Evolutionary conservation across 208 protist genomes (phyloP).

Genomic region (Trypanosoma grayi): DNA sequence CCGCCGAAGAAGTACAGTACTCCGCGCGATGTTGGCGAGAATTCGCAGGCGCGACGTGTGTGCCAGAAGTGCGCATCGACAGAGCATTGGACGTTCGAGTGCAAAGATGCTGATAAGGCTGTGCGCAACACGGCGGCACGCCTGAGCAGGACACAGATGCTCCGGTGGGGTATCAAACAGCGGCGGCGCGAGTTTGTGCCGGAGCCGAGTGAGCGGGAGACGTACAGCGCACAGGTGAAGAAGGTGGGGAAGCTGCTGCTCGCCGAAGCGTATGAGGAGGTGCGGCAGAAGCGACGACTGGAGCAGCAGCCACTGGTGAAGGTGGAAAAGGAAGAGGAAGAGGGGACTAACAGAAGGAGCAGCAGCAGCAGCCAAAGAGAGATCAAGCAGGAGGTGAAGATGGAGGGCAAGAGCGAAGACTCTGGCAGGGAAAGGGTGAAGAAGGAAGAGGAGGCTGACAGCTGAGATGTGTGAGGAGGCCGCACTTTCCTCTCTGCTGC

Average conservation of each 20-base stretch:
- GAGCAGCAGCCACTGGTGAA: neutral
- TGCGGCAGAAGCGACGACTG: neutral
- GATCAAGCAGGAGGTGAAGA: neutral
- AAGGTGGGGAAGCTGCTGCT: conserved; percentile 23
- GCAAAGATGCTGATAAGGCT: conserved; percentile 17
- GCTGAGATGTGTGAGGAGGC: too few species aligned
- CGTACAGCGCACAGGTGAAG: conserved; percentile 32
- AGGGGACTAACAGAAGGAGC: too few species aligned
- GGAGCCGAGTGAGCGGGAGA: conserved; percentile 57
- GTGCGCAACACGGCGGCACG: conserved; percentile 39
- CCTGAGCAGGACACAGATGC: conserved; percentile 73
- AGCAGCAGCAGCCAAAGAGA: too few species aligned
- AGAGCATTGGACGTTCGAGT: conserved; percentile 85
- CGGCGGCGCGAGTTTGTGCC: conserved; percentile 61
- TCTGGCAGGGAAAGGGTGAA: neutral
- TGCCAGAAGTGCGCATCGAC: conserved; percentile 73
- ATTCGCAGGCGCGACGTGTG: conserved; percentile 10
- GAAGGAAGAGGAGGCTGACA: neutral
- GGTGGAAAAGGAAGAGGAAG: conserved; percentile 1
- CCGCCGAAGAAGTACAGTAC: conserved; percentile 85
- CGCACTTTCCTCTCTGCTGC: conserved; percentile 4
- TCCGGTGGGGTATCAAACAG: conserved; percentile 70
- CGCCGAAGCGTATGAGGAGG: conserved; percentile 15
- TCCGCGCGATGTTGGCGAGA: conserved; percentile 41
- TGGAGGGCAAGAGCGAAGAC: neutral